Evolutionary conservation across 139 green algal species (phyloP).

Genomic region (Choricystis sp.): DNA sequence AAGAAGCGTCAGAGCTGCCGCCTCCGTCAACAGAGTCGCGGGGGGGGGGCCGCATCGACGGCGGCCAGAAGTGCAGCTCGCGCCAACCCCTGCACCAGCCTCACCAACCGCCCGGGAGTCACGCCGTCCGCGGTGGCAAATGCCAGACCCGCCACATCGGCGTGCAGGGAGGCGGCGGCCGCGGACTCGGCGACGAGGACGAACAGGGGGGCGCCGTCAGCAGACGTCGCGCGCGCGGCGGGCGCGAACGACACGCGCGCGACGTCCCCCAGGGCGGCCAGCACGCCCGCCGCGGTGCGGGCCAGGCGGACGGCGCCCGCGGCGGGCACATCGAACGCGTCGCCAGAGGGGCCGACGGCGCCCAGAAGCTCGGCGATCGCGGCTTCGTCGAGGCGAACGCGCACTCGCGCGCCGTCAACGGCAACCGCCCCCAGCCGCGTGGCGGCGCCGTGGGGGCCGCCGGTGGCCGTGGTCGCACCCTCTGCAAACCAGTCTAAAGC

Average conservation of each 20-base stretch:
- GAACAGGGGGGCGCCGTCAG: neutral
- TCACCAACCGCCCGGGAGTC: neutral
- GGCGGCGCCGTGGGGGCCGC: no score
- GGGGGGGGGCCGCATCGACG: no score
- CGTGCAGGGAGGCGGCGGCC: neutral
- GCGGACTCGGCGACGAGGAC: neutral
- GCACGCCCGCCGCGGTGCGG: neutral
- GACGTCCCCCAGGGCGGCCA: neutral
- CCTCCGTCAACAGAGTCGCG: no score
- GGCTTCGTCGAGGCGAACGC: neutral
- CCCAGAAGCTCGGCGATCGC: neutral
- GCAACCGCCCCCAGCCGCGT: neutral
- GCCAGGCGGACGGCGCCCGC: neutral
- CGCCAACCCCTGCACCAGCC: neutral
- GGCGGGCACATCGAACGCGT: neutral
- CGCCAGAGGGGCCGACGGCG: no score
- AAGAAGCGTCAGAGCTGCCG: no score
- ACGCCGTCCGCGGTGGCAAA: neutral
- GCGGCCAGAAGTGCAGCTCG: neutral
- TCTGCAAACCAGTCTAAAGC: neutral
- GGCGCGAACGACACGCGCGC: neutral
- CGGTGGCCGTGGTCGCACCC: no score
- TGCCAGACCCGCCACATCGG: neutral
- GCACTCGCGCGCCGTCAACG: neutral
- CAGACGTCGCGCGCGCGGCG: no score